Conservation (phyloP, 257 asterid genomes). For the Voacanga thouarsii region DNA sequence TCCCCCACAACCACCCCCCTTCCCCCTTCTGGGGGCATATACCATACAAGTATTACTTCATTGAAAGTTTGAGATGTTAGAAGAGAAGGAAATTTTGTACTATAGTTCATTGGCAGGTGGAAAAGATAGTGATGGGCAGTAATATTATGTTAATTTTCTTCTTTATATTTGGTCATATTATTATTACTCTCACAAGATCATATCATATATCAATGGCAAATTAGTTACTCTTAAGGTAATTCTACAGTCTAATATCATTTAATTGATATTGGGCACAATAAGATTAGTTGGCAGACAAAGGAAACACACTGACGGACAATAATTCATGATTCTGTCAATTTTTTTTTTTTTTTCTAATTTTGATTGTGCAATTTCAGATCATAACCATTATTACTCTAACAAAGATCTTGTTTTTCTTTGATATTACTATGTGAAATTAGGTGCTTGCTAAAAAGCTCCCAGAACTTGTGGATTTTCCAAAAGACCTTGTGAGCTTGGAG, state of each 20-base stretch:
- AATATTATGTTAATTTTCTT: no score
- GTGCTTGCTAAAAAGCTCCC: conserved; percentile 74
- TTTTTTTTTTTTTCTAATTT: background rate
- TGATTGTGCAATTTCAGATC: background rate
- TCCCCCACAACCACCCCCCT: no score
- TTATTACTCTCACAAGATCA: no score
- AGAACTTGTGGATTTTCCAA: conserved; percentile 63
- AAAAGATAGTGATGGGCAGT: no score
- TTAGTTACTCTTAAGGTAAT: no score
- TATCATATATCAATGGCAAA: no score
- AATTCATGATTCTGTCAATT: background rate
- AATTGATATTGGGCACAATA: background rate
- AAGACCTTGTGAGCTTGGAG: conserved; percentile 66
- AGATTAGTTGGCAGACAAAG: background rate
- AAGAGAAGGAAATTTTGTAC: background rate
- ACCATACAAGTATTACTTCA: background rate
- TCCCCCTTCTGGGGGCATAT: no score
- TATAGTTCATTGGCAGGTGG: no score
- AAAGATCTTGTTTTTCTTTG: background rate
- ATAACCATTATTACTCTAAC: background rate
- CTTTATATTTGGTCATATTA: no score
- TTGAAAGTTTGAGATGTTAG: background rate
- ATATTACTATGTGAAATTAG: conserved; percentile 23
- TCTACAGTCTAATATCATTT: no score
- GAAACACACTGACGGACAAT: background rate